Evolutionary conservation across 257 asterid species (phyloP), one percentile per base, ranked within the genome.

Genomic region (Knoxia roxburghii): DNA sequence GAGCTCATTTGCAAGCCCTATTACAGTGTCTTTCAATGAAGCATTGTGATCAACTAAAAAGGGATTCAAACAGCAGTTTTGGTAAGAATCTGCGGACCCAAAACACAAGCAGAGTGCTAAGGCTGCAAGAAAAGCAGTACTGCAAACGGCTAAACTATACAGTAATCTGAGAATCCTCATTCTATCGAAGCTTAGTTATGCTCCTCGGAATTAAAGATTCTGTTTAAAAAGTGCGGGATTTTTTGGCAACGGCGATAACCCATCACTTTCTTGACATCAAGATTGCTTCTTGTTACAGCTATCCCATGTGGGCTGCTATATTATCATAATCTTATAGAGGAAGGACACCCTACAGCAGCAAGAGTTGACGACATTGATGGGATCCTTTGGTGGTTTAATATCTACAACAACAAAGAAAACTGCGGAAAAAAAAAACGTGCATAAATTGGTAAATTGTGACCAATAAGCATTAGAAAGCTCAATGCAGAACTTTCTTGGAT

Each of bases 1-100:
- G 0, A 37, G 63, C 32, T 64, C 50, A 37, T 74, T 85, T 0
- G 86, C 87, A 43, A 76, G 14, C 48, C 33, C 62, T 17, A 66
- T 74, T 2, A 79, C 72, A 15, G 65, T 7, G 26, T 77, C 82
- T 10, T 35, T 14, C 50, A 82, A 1, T 4, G 77, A 46, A 46
- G 77, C 64, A 58, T 72, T 68, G 4, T 51, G 40, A 10, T 71
- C 72, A 0, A 63, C 67, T 0, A 67, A 65, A 59, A 71, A 76
- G 13, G 63, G 52, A 26, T 70, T 51, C 62, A 70, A 29, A 32
- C 74, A 49, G 26, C 68, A 60, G 26, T 60, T 60, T 4, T 26
- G 61, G 55, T 60, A 29, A 56, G 20, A 18, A n/a, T 30, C 29
- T 30, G 46, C 55, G 14, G 58, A 30, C 66, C 37, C 30, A 12